These are phyloP conservation scores for Elsinoe ampelina DNA, from an alignment of 2,329 filamentous ascomycete genomes.

Conservation along the genomic window DNA sequence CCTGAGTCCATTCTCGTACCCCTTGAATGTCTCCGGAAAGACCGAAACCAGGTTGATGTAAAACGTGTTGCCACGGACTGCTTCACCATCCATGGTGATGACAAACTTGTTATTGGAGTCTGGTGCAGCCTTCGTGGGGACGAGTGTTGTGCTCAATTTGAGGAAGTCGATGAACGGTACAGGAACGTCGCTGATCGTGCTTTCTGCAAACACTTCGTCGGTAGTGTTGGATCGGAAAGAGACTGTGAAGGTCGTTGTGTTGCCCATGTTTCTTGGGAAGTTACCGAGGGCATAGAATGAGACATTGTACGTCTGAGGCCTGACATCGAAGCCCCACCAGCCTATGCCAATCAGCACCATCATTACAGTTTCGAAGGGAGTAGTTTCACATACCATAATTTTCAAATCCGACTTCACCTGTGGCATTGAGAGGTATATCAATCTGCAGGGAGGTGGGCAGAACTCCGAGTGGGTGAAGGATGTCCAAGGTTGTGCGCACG, in stretches of 20 bases:
- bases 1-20: constrained; percentile 38
- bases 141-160: constrained; percentile 26
- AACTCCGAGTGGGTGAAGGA: constrained; percentile 35
- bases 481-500: constrained; percentile 29
- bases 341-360: constrained; percentile 18
- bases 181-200: constrained; percentile 18
- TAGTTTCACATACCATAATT: constrained; percentile 31
- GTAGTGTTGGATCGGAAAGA: constrained; percentile 34
- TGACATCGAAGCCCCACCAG: constrained; percentile 45
- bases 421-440: constrained; percentile 28
- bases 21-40: constrained; percentile 41
- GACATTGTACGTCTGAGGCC: constrained; percentile 39
- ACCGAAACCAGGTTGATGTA: constrained; percentile 40
- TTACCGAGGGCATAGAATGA: constrained; percentile 40
- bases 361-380: background rate
- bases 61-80: constrained; percentile 29
- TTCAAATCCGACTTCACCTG: constrained; percentile 37
- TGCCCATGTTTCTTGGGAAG: constrained; percentile 26
- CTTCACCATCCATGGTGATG: constrained; percentile 36
- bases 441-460: constrained; percentile 37
- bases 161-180: constrained; percentile 17
- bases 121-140: constrained; percentile 32
- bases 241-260: constrained; percentile 32
- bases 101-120: constrained; percentile 39
- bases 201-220: constrained; percentile 33